Percentiles rank a stretch among this genome's conserved stretches.
These are phyloP conservation scores for Psidium friedrichsthalianum DNA, from an alignment of 345 rosid genomes.

Conservation along the genomic window DNA sequence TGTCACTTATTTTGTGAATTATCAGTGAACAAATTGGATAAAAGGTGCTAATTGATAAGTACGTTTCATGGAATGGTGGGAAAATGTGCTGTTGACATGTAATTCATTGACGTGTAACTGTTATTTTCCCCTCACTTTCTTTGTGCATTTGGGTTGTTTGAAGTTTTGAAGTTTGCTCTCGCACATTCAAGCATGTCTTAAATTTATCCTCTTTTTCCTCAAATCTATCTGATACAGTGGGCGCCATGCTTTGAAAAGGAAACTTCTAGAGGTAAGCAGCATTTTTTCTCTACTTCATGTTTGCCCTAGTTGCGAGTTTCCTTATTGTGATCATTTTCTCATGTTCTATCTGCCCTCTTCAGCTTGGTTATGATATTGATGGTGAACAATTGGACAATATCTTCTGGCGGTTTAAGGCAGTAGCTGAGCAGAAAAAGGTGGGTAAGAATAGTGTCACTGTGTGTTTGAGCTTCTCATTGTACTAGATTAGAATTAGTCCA, in stretches of 20 bases:
- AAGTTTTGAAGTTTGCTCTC: neutral
- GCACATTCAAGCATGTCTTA: neutral
- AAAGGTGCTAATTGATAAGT: neutral
- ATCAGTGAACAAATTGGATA: neutral
- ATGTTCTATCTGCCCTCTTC: constrained; percentile 7
- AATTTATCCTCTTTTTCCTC: neutral
- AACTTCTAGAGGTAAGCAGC: constrained; percentile 54
- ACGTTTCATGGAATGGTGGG: neutral
- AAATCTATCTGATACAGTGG: constrained; percentile 42
- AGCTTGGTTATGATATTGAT: constrained; percentile 84
- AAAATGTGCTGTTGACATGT: neutral
- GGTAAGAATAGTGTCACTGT: neutral
- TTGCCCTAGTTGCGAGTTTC: neutral
- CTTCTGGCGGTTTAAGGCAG: constrained; percentile 86
- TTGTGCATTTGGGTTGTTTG: neutral
- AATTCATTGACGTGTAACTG: neutral
- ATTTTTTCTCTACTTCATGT: neutral
- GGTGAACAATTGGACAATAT: constrained; percentile 59
- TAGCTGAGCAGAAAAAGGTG: constrained; percentile 92
- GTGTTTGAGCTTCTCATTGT: neutral
- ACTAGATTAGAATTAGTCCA: neutral
- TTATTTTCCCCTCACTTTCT: neutral
- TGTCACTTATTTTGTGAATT: neutral
- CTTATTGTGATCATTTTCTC: neutral
- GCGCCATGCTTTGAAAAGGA: constrained; percentile 80